Base-by-base conservation (phyloP, 2,329 filamentous ascomycete genomes). In the Fusarium continuum region DNA sequence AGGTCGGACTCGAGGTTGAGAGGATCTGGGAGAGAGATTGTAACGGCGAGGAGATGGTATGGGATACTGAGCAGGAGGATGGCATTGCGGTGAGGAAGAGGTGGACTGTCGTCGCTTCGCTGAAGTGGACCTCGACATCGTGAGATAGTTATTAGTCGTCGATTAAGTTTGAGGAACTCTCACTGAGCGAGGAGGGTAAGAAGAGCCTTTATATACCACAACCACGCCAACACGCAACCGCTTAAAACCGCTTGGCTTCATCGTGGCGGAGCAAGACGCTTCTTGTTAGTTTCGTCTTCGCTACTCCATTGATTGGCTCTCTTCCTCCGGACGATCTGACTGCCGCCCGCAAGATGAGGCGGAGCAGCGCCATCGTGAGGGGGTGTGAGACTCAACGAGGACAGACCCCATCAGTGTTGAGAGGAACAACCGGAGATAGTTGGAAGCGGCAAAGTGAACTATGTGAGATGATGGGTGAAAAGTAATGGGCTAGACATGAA, bases 11-110 rank as follows among this genome's bases (percentile, higher is more conserved):
- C 38, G 84, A 84, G 69, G 74, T 90, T 4, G 88, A 91, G 72
- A 75, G 79, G 23, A 86, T 92, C 17, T 89, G 84, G 79, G 90
- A 92, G 77, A 82, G 88, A 73, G 86, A 92, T 72, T 88, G 84
- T 13, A 82, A 89, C 48, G 89, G 89, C 4, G 72, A 73, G 13
- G 82, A 89, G 73, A 81, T 89, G 67, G 79, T 79, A 32, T 92
- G 89, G 89, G 75, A 73, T 13, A 75, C 75, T 61, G 85, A 89
- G 69, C 80, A 88, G 7, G 87, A 87, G 2, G 89, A 92, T 70
- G 83, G 90, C 71, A 75, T 83, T 5, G 82, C 80, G 1, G 83
- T 83, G 71, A 79, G 87, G 68, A 92, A 92, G 78, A 83, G 86
- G 63, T 92, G 90, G 89, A 77, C 91, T n/a, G 85, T 86, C 5